These are phyloP conservation scores for Raffaelea ambrosiae DNA, from an alignment of 2,329 filamentous ascomycete species.

Conservation along the genomic window DNA sequence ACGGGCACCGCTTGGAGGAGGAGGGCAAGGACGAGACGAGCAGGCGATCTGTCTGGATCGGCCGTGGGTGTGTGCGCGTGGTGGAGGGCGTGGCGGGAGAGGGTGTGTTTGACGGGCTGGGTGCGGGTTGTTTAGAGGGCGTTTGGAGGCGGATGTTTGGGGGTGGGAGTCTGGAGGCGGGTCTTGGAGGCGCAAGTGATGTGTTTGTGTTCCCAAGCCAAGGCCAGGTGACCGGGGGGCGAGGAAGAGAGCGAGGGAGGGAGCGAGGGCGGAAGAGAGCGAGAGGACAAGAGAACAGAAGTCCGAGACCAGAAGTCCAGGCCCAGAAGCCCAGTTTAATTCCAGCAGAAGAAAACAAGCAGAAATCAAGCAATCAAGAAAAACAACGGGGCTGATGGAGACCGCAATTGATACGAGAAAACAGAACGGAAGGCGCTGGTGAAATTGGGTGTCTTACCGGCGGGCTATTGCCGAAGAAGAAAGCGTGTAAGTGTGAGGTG, in stretches of 20 bases:
- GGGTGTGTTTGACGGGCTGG: not conserved
- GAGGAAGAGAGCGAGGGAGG: not conserved
- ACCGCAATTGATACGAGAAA: too few relatives aligned
- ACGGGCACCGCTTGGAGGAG: not conserved
- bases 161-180: too few relatives aligned
- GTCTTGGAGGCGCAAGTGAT: too few relatives aligned
- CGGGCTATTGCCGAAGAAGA: too few relatives aligned
- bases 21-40: not conserved
- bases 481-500: too few relatives aligned
- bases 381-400: too few relatives aligned
- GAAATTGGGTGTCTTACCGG: too few relatives aligned
- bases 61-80: not conserved
- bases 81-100: not conserved
- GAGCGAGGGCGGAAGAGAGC: too few relatives aligned
- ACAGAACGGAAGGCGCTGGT: too few relatives aligned
- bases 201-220: too few relatives aligned
- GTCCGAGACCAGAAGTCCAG: too few relatives aligned
- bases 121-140: not conserved
- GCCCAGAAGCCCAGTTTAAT: not conserved
- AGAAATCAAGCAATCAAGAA: not conserved
- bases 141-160: not conserved
- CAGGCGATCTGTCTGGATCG: not conserved
- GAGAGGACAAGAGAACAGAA: too few relatives aligned
- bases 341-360: not conserved
- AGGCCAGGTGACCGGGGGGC: not conserved